Evolutionary conservation across 2,329 filamentous ascomycete genomes (phyloP).

Genomic region (Verticillium tricorpus): DNA sequence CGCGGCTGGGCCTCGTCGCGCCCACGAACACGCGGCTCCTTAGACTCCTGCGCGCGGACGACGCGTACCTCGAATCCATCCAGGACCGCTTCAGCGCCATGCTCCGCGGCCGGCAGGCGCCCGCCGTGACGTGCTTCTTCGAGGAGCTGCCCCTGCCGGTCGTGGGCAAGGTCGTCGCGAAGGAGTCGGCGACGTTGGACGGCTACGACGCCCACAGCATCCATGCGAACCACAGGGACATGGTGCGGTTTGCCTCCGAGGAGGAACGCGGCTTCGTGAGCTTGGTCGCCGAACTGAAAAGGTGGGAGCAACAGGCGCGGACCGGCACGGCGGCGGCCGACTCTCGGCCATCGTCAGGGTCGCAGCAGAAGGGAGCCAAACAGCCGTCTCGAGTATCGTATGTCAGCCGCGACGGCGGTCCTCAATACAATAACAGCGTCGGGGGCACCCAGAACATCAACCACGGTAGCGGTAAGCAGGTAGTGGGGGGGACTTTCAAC

Average conservation of each 20-base stretch:
- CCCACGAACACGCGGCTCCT: constrained; percentile 25
- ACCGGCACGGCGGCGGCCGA: too few relatives aligned
- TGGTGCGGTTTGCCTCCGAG: constrained; percentile 24
- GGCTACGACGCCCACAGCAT: constrained; percentile 21
- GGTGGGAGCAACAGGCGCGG: constrained; percentile 4
- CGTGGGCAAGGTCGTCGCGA: constrained; percentile 20
- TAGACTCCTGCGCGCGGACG: constrained; percentile 18
- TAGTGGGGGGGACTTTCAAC: too few relatives aligned
- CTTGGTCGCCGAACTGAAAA: constrained; percentile 16
- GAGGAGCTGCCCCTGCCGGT: constrained; percentile 25
- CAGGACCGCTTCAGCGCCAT: constrained; percentile 21
- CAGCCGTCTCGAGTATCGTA: not conserved
- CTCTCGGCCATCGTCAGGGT: too few relatives aligned
- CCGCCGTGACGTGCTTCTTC: constrained; percentile 26
- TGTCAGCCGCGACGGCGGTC: not conserved
- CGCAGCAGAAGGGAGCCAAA: too few relatives aligned
- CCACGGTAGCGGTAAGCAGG: too few relatives aligned
- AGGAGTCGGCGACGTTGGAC: constrained; percentile 23
- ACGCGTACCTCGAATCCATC: constrained; percentile 18
- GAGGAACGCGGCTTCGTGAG: constrained; percentile 24
- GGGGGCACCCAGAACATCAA: constrained; percentile 3
- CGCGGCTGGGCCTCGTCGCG: constrained; percentile 23
- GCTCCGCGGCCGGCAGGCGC: constrained; percentile 16
- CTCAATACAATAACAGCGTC: too few relatives aligned
- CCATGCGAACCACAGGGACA: constrained; percentile 24